A percentile compares a stretch with the other conserved stretches of the same genome.
phyloP scores from a whole-genome alignment of 2,329 filamentous ascomycete genomes.

The Aspergillus puulaauensis region DNA sequence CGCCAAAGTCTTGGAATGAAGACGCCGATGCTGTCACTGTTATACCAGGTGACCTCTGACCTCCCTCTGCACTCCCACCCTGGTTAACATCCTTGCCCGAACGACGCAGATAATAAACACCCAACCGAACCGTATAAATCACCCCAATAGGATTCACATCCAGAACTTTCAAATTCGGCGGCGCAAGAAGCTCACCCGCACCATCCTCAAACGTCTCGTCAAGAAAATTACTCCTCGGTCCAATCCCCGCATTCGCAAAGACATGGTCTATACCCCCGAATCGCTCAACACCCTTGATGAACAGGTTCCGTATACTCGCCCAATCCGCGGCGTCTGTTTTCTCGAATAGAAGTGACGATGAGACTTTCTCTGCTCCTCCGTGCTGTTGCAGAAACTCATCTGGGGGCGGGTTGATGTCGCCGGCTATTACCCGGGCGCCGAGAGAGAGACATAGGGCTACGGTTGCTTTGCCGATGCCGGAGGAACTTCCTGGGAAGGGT shows the following conservation, averaged over 20 bases:
- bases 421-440: conserved; percentile 57
- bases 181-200: conserved; percentile 45
- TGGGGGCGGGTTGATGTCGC: conserved; percentile 49
- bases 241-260: conserved; percentile 58
- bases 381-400: not conserved
- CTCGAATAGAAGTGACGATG: conserved; percentile 38
- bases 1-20: conserved; percentile 51
- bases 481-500: conserved; percentile 50
- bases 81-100: not conserved
- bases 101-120: conserved; percentile 47
- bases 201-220: conserved; percentile 46
- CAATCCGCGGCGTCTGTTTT: conserved; percentile 52
- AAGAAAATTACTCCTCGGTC: conserved; percentile 49
- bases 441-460: conserved; percentile 51
- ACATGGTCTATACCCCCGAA: conserved; percentile 48
- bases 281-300: conserved; percentile 49
- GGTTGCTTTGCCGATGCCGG: conserved; percentile 61
- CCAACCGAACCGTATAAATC: conserved; percentile 52
- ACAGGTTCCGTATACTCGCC: conserved; percentile 52
- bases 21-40: conserved; percentile 55
- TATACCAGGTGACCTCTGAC: conserved; percentile 49
- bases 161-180: conserved; percentile 45
- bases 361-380: conserved; percentile 22
- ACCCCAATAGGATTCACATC: conserved; percentile 54
- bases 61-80: conserved; percentile 18